These are phyloP conservation scores for Rubia peregrina DNA, from an alignment of 305 asterid species.

Conservation along the genomic window DNA sequence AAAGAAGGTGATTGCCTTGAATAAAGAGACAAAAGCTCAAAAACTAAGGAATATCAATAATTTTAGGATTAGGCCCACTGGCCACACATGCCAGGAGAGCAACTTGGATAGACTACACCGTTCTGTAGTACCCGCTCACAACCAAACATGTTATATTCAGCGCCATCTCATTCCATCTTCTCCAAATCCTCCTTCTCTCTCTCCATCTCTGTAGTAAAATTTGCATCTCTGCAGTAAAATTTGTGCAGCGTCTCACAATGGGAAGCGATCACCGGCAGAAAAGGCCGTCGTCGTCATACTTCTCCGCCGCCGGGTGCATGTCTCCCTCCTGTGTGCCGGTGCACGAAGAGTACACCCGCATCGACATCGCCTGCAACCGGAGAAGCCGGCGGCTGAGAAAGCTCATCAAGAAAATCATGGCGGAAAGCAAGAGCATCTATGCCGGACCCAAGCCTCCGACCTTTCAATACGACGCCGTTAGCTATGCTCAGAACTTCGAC, in stretches of 20 bases:
- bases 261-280: conserved; percentile 23
- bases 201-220: background rate
- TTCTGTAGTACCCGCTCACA: background rate
- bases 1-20: no score
- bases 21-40: no score
- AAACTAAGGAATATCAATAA: background rate
- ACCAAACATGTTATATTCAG: background rate
- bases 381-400: conserved; percentile 33
- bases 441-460: conserved; percentile 28
- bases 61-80: conserved; percentile 6
- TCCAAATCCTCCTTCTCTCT: background rate
- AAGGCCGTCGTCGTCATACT: conserved; percentile 14
- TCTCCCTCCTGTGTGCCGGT: conserved; percentile 67
- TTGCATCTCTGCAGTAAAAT: no score
- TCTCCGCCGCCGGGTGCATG: conserved; percentile 29
- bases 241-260: background rate
- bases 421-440: conserved; percentile 50
- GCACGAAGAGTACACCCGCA: conserved; percentile 66
- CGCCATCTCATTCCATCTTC: background rate
- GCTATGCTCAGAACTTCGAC: conserved; percentile 82
- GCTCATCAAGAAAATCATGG: conserved; percentile 47
- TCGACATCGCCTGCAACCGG: conserved; percentile 16
- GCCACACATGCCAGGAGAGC: conserved; percentile 13
- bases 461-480: conserved; percentile 72
- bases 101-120: conserved; percentile 11